A percentile compares a stretch with the other conserved stretches of the same genome.
Conservation (phyloP, 202 grass and related monocot species). For the Brachypodium distachyon region DNA sequence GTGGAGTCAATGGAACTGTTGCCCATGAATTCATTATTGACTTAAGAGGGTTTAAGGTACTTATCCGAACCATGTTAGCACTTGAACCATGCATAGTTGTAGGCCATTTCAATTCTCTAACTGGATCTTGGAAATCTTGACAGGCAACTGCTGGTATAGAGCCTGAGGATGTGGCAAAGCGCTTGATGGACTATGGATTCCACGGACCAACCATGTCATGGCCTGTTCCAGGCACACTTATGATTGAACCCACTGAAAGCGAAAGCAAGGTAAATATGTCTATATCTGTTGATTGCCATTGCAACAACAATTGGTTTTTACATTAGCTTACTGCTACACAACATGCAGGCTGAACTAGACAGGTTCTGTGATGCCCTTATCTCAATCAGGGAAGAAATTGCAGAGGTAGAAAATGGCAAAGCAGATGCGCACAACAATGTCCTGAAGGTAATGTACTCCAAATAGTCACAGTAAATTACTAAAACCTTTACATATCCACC, state of each 20-base stretch:
- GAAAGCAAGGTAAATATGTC: constrained; percentile 77
- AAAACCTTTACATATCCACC: neutral
- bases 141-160: constrained; percentile 86
- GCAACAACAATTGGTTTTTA: neutral
- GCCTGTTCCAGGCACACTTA: constrained; percentile 98
- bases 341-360: constrained; percentile 78
- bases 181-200: constrained; percentile 97
- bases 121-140: constrained; percentile 6
- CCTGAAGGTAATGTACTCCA: constrained; percentile 70
- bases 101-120: constrained; percentile 7
- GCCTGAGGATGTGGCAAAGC: constrained; percentile 94
- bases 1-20: constrained; percentile 94
- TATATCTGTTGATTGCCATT: neutral
- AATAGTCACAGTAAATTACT: neutral
- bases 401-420: constrained; percentile 75
- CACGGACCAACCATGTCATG: constrained; percentile 98
- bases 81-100: neutral
- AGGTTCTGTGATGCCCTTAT: constrained; percentile 99
- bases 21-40: constrained; percentile 98
- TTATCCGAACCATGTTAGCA: neutral
- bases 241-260: constrained; percentile 99
- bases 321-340: constrained; percentile 12
- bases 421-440: constrained; percentile 84
- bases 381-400: constrained; percentile 93
- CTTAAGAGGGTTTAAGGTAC: constrained; percentile 96